These are phyloP conservation scores for Pilatotrama ljubarskyi DNA, from an alignment of 768 basidiomycete genomes.

Conservation along the genomic window DNA sequence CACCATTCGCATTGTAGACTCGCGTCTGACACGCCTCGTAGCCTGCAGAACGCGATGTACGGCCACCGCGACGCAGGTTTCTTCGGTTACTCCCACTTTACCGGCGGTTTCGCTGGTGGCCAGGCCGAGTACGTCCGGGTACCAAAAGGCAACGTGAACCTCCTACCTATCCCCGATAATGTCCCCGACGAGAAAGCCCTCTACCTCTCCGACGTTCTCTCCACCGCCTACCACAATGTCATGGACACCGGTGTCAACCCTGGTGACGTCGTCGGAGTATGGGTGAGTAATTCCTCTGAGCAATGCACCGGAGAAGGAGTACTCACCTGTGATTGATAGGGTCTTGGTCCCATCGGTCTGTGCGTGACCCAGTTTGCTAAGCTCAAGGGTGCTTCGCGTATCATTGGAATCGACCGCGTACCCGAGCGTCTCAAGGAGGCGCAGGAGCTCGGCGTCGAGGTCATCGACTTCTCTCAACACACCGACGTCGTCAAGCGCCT, in stretches of 20 bases:
- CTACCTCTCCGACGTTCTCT: slow-evolving; percentile 62
- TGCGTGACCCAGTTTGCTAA: slow-evolving; percentile 60
- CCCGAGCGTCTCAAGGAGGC: slow-evolving; percentile 51
- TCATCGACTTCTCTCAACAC: slow-evolving; percentile 56
- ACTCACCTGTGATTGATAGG: slow-evolving; percentile 33
- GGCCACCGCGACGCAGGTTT: slow-evolving; percentile 70
- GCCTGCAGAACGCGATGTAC: slow-evolving; percentile 59
- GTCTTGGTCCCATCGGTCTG: slow-evolving; percentile 67
- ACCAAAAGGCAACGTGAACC: slow-evolving; percentile 70
- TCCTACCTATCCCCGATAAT: slow-evolving; percentile 65
- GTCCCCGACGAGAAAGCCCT: slow-evolving; percentile 63
- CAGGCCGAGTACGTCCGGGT: slow-evolving; percentile 78
- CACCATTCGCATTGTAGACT: neutral
- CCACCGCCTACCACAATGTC: slow-evolving; percentile 74
- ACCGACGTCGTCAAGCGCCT: slow-evolving; percentile 53
- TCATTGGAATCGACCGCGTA: slow-evolving; percentile 72
- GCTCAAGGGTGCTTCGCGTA: slow-evolving; percentile 65
- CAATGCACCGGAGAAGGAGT: neutral
- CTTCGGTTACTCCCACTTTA: slow-evolving; percentile 72
- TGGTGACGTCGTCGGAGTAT: slow-evolving; percentile 71
- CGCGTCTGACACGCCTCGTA: slow-evolving; percentile 20
- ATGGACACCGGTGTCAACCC: slow-evolving; percentile 72
- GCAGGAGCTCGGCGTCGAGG: slow-evolving; percentile 48
- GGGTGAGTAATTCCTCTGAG: slow-evolving; percentile 46
- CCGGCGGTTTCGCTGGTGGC: slow-evolving; percentile 72